phyloP scores from a whole-genome alignment of 108 stramenopile species.

The Nitzschia putrida region DNA sequence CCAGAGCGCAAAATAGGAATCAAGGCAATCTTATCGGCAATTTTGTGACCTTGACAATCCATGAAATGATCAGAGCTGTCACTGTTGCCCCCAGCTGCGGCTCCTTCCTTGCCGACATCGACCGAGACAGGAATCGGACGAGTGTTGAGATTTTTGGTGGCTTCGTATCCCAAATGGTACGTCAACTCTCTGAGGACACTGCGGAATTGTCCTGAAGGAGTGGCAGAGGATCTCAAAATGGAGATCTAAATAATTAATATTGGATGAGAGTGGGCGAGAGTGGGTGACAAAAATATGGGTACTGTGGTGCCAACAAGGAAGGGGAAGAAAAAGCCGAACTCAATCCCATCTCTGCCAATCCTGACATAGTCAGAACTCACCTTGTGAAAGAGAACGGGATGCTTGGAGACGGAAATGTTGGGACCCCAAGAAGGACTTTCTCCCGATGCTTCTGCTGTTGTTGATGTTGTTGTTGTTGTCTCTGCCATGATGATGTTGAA shows the following conservation, averaged over 20 bases:
- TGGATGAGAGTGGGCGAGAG: neutral
- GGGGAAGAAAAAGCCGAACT: neutral
- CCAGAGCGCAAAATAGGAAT: conserved; percentile 95
- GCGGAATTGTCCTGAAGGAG: conserved; percentile 82
- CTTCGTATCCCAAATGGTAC: conserved; percentile 97
- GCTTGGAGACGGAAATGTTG: conserved; percentile 66
- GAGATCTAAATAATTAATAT: conserved; percentile 38
- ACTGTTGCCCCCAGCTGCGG: too few relatives aligned
- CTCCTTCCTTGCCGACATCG: conserved; percentile 35
- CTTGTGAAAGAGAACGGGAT: conserved; percentile 80
- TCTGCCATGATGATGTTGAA: too few relatives aligned
- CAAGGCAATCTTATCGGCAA: conserved; percentile 75
- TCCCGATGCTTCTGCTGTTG: neutral
- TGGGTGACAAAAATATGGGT: neutral
- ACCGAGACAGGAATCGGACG: conserved; percentile 67
- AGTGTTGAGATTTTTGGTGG: conserved; percentile 78
- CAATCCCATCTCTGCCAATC: neutral
- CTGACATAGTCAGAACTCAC: neutral
- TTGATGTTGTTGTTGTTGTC: neutral
- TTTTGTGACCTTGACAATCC: conserved; percentile 57
- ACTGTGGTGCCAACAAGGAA: neutral
- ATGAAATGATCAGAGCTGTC: conserved; percentile 37
- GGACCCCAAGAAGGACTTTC: conserved; percentile 4
- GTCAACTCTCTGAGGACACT: conserved; percentile 89
- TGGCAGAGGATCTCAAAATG: conserved; percentile 75